Base-by-base conservation (phyloP, 331 rosid species). In the Quercus tomentella region DNA sequence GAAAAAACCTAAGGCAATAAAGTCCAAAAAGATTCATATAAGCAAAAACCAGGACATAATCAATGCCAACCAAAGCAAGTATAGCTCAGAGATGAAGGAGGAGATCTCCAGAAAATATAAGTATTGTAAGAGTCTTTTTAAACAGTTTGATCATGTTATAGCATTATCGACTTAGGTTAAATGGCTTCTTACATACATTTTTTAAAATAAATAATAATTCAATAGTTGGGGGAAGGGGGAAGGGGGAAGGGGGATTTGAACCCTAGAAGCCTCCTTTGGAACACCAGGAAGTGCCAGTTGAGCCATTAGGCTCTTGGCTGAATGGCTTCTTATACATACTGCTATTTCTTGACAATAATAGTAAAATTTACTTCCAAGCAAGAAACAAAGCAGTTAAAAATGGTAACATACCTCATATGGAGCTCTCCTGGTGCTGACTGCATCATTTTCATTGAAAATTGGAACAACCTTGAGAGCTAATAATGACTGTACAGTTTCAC, bases 391-490 rank as follows among this genome's bases (percentile, higher is more conserved):
- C 76, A 62, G 58, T 57, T 30, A 75, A 69, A 78, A 75, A 60
- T 33, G 76, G 76, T 61, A 76, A 55, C 79, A 54, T 81, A 95
- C 99, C 99, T 93, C 98, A 49, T 96, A 96, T 22, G 99, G 99
- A 86, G 99, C 97, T 88, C 75, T 91, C 86, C 99, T 93, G 35
- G 99, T 96, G 82, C 98, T 96, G 84, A 96, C 93, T 68, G 99
- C 99, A 70, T 95, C 99, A 2, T 95, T 95, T 85, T 95, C 99
- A 73, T 95, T 95, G 82, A 96, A 92, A 75, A 96, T 84, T 25
- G 99, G 99, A 84, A 93, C 79, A 73, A 96, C 98, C 84, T 87
- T 96, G 26, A 89, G 83, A 21, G 92, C 23, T 74, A 93, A 75
- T 79, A 96, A 80, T 45, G 94, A 91, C 57, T 90, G 84, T 85